Base-by-base conservation (phyloP, 306 rosid genomes). In the Sechiopsis laciniata region DNA sequence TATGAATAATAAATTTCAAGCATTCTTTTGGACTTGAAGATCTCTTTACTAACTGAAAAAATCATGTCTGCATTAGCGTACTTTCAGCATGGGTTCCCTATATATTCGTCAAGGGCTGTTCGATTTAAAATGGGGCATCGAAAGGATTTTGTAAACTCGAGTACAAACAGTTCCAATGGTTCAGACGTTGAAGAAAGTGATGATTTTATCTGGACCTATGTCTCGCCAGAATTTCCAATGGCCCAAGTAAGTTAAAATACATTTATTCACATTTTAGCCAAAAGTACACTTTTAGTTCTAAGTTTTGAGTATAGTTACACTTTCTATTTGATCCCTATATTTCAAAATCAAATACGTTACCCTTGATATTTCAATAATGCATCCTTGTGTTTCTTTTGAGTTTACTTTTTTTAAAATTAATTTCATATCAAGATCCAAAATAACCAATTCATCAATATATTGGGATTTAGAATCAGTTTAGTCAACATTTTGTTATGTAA, bases 141-240 rank as follows among this genome's bases (percentile, higher is more conserved):
- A 8, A 37, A 37, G 13, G 55, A 29, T 16, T 24, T 14, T 59
- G 54, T 42, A 14, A 10, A 24, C 50, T 57, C 77, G 35, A 20
- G 55, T 66, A 11, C 35, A 42, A 40, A 40, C 16, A 17, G 42
- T 16, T 37, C 71, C 10, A 45, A 12, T 66, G 72, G 9, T 17
- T 40, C 32, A 19, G 10, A 53, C 6, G 54, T 8, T 65, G 51
- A 65, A 64, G 79, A 13, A 8, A 79, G 63, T 48, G 58, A 80
- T 7, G 58, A 75, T 12, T 80, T 79, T 65, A 70, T 74, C 16
- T 87, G 91, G 90, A 84, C 86, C 13, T 87, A 85, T 66, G 79
- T 79, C 57, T 89, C 96, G 54, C 96, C 91, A 53, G 86, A 78
- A 80, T 89, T 83, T 80, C 91, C 87, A 73, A 82, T 89, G 87